Conservation (phyloP, 1,284 basidiomycete species). For the Rhodotorula sp. region DNA sequence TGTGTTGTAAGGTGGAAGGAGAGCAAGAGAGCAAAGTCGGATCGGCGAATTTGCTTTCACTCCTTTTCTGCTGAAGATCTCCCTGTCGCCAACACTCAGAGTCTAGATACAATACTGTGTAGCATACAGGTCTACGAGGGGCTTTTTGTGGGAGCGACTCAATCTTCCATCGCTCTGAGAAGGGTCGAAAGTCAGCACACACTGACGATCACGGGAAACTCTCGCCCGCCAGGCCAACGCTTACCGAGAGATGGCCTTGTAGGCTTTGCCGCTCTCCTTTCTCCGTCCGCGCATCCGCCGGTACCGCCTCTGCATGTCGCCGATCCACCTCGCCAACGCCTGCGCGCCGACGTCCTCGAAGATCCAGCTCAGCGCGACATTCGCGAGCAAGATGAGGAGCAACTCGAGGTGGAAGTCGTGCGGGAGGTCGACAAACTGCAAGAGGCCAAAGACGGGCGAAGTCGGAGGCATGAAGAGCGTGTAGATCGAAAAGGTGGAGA, state of each 20-base stretch:
- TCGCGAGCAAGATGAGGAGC: slow-evolving; percentile 66
- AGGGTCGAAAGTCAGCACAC: slow-evolving; percentile 17
- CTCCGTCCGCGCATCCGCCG: slow-evolving; percentile 49
- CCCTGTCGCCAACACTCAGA: background rate
- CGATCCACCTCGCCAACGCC: slow-evolving; percentile 35
- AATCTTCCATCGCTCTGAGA: slow-evolving; percentile 14
- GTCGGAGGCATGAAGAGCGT: slow-evolving; percentile 70
- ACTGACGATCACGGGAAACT: too few species aligned
- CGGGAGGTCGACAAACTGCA: slow-evolving; percentile 79
- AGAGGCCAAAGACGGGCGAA: slow-evolving; percentile 60
- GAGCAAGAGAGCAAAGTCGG: background rate
- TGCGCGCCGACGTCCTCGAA: slow-evolving; percentile 60
- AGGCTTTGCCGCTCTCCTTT: slow-evolving; percentile 53
- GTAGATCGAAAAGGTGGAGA: slow-evolving; percentile 70
- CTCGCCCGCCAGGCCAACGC: slow-evolving; percentile 38
- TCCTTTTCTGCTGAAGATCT: background rate
- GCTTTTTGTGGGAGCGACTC: background rate
- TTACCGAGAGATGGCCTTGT: slow-evolving; percentile 56
- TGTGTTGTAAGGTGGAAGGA: background rate
- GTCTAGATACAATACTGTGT: too few species aligned
- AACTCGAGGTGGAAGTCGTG: slow-evolving; percentile 67
- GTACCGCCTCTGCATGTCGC: slow-evolving; percentile 33
- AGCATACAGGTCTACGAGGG: background rate
- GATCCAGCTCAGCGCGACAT: slow-evolving; percentile 68
- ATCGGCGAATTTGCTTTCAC: background rate